A percentile compares a stretch with the other conserved stretches of the same genome.
Evolutionary conservation across 2,329 filamentous ascomycete genomes (phyloP).

Genomic region (Botrytis elliptica): DNA sequence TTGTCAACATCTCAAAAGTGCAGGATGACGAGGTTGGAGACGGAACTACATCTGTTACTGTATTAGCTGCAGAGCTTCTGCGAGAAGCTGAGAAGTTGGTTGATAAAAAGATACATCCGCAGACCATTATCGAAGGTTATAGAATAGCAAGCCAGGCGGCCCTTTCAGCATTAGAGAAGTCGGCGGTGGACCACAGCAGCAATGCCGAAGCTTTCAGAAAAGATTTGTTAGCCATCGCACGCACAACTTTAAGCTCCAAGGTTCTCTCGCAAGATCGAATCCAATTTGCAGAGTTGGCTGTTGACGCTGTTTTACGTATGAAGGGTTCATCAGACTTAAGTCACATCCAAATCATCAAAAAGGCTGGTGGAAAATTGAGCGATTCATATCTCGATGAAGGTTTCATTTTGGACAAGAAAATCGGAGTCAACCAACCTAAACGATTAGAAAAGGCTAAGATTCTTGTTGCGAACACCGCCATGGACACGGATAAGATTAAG

Average conservation of each 20-base stretch:
- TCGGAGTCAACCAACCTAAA: constrained; percentile 98
- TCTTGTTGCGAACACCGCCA: constrained; percentile 93
- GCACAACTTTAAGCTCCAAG: constrained; percentile 96
- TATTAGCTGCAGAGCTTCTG: constrained; percentile 90
- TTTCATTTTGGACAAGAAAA: constrained; percentile 98
- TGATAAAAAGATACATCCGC: constrained; percentile 97
- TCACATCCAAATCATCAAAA: constrained; percentile 99
- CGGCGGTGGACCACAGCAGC: constrained; percentile 86
- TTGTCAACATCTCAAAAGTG: constrained; percentile 99
- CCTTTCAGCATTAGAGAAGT: constrained; percentile 76
- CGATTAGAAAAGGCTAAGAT: constrained; percentile 97
- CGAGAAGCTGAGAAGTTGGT: constrained; percentile 96
- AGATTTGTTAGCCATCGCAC: constrained; percentile 85
- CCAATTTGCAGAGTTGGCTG: constrained; percentile 86
- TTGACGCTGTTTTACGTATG: constrained; percentile 86
- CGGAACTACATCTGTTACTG: constrained; percentile 95
- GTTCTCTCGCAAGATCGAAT: constrained; percentile 91
- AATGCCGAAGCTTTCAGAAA: constrained; percentile 81
- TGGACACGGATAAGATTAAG: constrained; percentile 99
- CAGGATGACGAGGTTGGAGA: constrained; percentile 99
- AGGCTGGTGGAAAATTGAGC: constrained; percentile 93
- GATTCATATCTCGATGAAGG: constrained; percentile 98
- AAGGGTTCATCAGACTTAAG: constrained; percentile 90
- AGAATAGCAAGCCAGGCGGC: constrained; percentile 93
- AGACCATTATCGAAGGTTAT: constrained; percentile 99